Percentiles rank a stretch among this genome's conserved stretches.
phyloP scores from a whole-genome alignment of 2,329 filamentous ascomycete genomes.

The Penicillium rolfsii region DNA sequence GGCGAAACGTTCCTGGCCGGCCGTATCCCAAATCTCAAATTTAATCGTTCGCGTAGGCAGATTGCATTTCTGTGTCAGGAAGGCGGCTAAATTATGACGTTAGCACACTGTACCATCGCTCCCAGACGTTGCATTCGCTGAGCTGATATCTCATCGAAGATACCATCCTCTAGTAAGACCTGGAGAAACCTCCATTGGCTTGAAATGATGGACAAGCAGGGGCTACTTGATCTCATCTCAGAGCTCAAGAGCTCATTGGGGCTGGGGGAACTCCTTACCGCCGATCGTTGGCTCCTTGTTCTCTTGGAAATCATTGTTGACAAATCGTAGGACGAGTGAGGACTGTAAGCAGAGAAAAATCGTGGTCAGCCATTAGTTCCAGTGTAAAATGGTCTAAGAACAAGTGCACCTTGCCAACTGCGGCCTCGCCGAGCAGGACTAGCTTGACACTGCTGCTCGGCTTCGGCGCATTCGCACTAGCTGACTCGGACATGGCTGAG shows the following conservation, averaged over 20 bases:
- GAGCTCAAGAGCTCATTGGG: slow-evolving; percentile 1
- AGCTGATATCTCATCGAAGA: neutral
- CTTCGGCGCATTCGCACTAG: slow-evolving; percentile 71
- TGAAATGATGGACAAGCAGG: slow-evolving; percentile 1
- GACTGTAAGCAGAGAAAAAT: slow-evolving; percentile 61
- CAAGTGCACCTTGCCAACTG: slow-evolving; percentile 85
- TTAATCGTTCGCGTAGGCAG: slow-evolving; percentile 78
- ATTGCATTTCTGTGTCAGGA: slow-evolving; percentile 98
- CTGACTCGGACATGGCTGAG: slow-evolving; percentile 70
- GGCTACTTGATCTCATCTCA: neutral
- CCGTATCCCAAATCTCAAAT: slow-evolving; percentile 97
- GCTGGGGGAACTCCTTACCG: slow-evolving; percentile 59
- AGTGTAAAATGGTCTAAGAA: slow-evolving; percentile 11
- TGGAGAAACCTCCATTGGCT: slow-evolving; percentile 1
- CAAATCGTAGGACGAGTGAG: slow-evolving; percentile 94
- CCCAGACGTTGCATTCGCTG: neutral
- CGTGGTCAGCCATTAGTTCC: slow-evolving; percentile 17
- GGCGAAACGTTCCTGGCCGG: slow-evolving; percentile 95
- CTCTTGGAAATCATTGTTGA: slow-evolving; percentile 99
- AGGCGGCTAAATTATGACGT: slow-evolving; percentile 68
- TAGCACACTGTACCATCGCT: slow-evolving; percentile 16
- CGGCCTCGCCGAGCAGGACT: slow-evolving; percentile 93
- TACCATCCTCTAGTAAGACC: slow-evolving; percentile 4
- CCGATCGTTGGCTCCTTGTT: slow-evolving; percentile 99
- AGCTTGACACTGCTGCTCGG: slow-evolving; percentile 99